These are phyloP conservation scores for Neurospora sp. DNA, from an alignment of 495 filamentous ascomycete species.

Conservation along the genomic window DNA sequence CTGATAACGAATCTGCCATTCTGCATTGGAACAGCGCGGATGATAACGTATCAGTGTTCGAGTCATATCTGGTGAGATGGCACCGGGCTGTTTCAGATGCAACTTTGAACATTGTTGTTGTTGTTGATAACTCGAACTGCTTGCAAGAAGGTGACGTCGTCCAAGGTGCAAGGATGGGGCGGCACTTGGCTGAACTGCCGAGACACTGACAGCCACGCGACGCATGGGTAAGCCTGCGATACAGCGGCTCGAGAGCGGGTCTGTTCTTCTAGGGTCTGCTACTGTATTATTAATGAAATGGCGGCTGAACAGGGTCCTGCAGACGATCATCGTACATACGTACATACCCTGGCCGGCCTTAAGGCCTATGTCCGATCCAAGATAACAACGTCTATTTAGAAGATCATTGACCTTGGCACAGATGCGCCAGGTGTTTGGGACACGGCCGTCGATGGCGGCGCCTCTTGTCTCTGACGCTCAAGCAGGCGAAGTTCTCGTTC, in stretches of 20 bases:
- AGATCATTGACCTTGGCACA: background rate
- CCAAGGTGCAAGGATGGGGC: background rate
- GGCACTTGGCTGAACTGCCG: background rate
- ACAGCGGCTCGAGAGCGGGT: background rate
- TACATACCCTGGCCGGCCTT: background rate
- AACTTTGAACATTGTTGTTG: background rate
- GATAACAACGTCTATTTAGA: background rate
- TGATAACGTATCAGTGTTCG: background rate
- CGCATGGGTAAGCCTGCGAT: background rate
- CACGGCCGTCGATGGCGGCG: background rate
- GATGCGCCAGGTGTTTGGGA: background rate
- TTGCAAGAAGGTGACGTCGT: background rate
- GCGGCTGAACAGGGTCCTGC: background rate
- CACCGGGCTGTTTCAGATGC: background rate
- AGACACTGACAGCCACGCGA: background rate
- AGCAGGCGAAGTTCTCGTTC: slow-evolving; percentile 22
- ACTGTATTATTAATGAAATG: background rate
- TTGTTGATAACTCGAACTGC: background rate
- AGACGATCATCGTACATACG: background rate
- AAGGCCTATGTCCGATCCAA: background rate
- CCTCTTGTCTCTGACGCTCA: slow-evolving; percentile 8
- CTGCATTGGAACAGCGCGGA: background rate
- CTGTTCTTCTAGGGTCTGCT: background rate
- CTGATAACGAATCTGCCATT: background rate
- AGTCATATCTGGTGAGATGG: background rate